phyloP scores from a whole-genome alignment of 2,329 filamentous ascomycete genomes.

The Hymenoscyphus fructigenus region DNA sequence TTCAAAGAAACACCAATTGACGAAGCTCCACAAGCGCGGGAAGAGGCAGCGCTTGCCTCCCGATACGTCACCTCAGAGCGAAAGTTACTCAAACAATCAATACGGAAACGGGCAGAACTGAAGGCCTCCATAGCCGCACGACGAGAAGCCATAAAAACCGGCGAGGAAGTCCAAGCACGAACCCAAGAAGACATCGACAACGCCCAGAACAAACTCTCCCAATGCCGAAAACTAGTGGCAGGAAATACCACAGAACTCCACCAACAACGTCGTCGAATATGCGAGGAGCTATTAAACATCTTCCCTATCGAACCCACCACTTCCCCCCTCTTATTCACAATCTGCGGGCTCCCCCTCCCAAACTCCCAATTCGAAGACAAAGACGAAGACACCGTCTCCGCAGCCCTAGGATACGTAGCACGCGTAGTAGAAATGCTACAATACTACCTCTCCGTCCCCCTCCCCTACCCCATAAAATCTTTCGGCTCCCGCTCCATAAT shows the following conservation, averaged over 20 bases:
- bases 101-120: conserved; percentile 66
- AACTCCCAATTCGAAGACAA: conserved; percentile 74
- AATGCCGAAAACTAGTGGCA: conserved; percentile 54
- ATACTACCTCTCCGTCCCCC: conserved; percentile 73
- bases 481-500: conserved; percentile 64
- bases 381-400: conserved; percentile 71
- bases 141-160: conserved; percentile 64
- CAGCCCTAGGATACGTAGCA: conserved; percentile 77
- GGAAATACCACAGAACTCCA: conserved; percentile 65
- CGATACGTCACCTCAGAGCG: conserved; percentile 62
- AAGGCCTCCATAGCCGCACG: conserved; percentile 64
- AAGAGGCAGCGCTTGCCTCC: conserved; percentile 48
- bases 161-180: conserved; percentile 57
- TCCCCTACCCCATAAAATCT: conserved; percentile 77
- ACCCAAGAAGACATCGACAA: conserved; percentile 61
- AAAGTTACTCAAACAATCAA: conserved; percentile 62
- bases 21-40: conserved; percentile 48
- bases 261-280: conserved; percentile 85
- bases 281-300: conserved; percentile 75
- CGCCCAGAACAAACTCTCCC: conserved; percentile 57
- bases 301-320: conserved; percentile 74
- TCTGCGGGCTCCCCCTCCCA: conserved; percentile 74
- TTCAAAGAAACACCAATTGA: conserved; percentile 45
- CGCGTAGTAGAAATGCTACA: conserved; percentile 74
- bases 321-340: conserved; percentile 75